Percentiles rank a stretch among this genome's conserved stretches.
Conservation (phyloP, 176 grass and related monocot genomes). For the Raddia guianensis region DNA sequence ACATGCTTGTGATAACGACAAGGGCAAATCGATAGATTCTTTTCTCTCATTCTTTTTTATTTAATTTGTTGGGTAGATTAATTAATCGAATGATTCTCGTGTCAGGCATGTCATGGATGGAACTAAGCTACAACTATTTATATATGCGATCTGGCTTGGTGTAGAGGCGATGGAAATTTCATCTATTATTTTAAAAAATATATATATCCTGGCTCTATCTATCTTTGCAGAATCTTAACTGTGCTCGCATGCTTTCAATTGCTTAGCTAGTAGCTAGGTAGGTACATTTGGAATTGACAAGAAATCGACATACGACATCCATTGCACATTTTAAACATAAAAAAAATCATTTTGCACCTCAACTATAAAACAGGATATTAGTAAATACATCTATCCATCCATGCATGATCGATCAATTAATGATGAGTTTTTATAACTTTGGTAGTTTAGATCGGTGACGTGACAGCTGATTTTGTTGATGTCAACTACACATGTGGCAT, state of each 20-base stretch:
- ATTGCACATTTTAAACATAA: no score
- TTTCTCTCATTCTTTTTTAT: background rate
- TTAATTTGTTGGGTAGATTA: background rate
- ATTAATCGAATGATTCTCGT: constrained; percentile 1
- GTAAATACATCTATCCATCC: no score
- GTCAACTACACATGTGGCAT: no score
- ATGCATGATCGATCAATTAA: no score
- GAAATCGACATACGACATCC: background rate
- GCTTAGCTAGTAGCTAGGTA: background rate
- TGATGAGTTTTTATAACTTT: no score
- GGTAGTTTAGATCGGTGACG: no score
- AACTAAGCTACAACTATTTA: background rate
- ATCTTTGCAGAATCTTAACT: constrained; percentile 36
- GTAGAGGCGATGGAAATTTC: no score
- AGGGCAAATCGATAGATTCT: constrained; percentile 16
- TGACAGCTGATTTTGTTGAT: no score
- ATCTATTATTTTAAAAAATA: no score
- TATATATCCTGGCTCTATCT: background rate
- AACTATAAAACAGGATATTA: no score
- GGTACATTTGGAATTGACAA: constrained; percentile 31
- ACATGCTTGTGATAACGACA: background rate
- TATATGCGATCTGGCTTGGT: background rate
- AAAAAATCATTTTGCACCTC: no score
- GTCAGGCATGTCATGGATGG: background rate
- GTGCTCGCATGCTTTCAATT: constrained; percentile 24